phyloP scores from a whole-genome alignment of 441 rosid species.

The Croton setiger region DNA sequence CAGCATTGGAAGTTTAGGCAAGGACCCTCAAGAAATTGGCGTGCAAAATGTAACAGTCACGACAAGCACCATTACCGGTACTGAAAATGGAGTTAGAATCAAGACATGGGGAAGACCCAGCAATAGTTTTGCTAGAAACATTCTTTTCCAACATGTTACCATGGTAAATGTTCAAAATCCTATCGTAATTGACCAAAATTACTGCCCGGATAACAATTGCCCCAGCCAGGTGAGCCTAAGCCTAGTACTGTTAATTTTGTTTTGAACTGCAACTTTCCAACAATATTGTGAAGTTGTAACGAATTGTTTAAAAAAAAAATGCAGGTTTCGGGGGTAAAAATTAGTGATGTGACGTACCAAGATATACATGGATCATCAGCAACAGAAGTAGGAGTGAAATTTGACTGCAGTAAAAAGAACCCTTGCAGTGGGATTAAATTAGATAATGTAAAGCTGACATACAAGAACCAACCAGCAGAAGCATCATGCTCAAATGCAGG shows the following conservation, averaged over 20 bases:
- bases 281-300: no score
- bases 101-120: conserved; percentile 68
- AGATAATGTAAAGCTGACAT: conserved; percentile 46
- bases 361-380: conserved; percentile 50
- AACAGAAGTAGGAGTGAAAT: conserved; percentile 38
- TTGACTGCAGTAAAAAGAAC: conserved; percentile 40
- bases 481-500: conserved; percentile 52
- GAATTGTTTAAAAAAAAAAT: no score
- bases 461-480: conserved; percentile 33
- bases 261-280: no score
- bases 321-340: conserved; percentile 51
- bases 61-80: conserved; percentile 43
- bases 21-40: conserved; percentile 43
- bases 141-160: conserved; percentile 49
- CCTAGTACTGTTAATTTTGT: no score
- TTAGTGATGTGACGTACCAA: conserved; percentile 50
- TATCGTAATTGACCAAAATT: conserved; percentile 59
- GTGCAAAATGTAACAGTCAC: conserved; percentile 65
- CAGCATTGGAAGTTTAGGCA: conserved; percentile 78
- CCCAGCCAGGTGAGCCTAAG: conserved; percentile 36
- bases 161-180: conserved; percentile 68
- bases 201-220: conserved; percentile 53
- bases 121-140: conserved; percentile 50
- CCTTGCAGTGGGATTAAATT: conserved; percentile 44
- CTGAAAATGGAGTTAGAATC: conserved; percentile 63